Percentiles rank a stretch among this genome's conserved stretches.
Evolutionary conservation across 495 filamentous ascomycete species (phyloP).

Genomic region (Aspergillus ellipticus): DNA sequence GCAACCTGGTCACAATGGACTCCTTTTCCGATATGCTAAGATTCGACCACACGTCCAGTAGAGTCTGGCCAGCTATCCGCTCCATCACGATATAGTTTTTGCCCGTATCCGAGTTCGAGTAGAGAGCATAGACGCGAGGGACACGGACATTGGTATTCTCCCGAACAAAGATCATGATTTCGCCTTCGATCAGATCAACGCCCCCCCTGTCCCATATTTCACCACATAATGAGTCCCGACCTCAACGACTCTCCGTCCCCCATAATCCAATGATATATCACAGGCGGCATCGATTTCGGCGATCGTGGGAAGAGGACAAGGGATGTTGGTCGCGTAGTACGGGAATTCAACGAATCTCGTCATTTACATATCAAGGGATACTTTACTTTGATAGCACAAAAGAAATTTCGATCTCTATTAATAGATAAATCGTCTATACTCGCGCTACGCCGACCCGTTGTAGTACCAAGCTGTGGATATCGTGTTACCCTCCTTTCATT

Average conservation of each 20-base stretch:
- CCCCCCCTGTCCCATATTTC: constrained; percentile 29
- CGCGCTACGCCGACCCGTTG: too few species aligned
- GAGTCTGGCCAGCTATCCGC: constrained; percentile 29
- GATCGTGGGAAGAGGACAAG: constrained; percentile 23
- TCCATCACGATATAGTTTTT: constrained; percentile 40
- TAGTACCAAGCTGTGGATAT: too few species aligned
- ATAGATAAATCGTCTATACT: too few species aligned
- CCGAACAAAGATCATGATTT: constrained; percentile 38
- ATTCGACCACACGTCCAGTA: constrained; percentile 27
- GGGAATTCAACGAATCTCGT: too few species aligned
- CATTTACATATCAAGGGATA: too few species aligned
- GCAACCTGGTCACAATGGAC: constrained; percentile 23
- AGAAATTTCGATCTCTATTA: too few species aligned
- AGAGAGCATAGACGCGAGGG: constrained; percentile 36
- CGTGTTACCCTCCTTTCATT: too few species aligned
- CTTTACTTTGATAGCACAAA: too few species aligned
- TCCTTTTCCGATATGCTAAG: constrained; percentile 28
- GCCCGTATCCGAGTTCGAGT: constrained; percentile 19
- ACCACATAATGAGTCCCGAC: constrained; percentile 33
- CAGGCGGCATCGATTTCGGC: constrained; percentile 25
- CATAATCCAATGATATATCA: constrained; percentile 16
- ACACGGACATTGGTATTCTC: constrained; percentile 27
- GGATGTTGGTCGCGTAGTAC: constrained; percentile 19
- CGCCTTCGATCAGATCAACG: constrained; percentile 29
- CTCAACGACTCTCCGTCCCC: constrained; percentile 23